phyloP scores from a whole-genome alignment of 495 filamentous ascomycete genomes.

The Lentithecium fluviatile region DNA sequence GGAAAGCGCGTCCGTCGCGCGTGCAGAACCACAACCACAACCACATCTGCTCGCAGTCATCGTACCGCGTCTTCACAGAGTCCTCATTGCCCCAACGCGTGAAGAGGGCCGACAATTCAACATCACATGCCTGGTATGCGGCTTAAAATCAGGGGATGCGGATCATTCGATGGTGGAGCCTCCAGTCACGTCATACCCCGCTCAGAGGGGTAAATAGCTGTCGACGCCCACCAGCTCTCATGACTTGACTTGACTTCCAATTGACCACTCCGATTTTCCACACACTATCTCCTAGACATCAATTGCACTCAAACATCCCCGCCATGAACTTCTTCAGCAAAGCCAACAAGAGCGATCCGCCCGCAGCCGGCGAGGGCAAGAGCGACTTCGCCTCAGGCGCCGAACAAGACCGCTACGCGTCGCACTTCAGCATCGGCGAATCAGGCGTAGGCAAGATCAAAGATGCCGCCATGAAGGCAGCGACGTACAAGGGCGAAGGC shows the following conservation, averaged over 20 bases:
- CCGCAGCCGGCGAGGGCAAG: not conserved
- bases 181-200: not conserved
- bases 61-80: not conserved
- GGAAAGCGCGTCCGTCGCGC: too few relatives aligned
- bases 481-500: constrained; percentile 4
- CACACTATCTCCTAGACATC: not conserved
- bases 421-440: constrained; percentile 3
- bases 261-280: not conserved
- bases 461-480: constrained; percentile 1
- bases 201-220: not conserved
- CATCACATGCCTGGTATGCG: not conserved
- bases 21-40: too few relatives aligned
- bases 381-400: constrained; percentile 4
- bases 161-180: not conserved
- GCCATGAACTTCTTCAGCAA: constrained; percentile 9
- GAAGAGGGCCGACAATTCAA: not conserved
- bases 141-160: not conserved
- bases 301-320: not conserved
- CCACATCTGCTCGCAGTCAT: not conserved
- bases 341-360: not conserved
- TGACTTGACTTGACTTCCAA: not conserved
- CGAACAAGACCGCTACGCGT: constrained; percentile 13
- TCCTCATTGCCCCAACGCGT: not conserved
- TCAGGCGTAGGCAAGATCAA: not conserved
- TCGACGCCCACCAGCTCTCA: not conserved